A percentile compares a stretch with the other conserved stretches of the same genome.
phyloP scores from a whole-genome alignment of 306 rosid species.

The Comarum palustre region DNA sequence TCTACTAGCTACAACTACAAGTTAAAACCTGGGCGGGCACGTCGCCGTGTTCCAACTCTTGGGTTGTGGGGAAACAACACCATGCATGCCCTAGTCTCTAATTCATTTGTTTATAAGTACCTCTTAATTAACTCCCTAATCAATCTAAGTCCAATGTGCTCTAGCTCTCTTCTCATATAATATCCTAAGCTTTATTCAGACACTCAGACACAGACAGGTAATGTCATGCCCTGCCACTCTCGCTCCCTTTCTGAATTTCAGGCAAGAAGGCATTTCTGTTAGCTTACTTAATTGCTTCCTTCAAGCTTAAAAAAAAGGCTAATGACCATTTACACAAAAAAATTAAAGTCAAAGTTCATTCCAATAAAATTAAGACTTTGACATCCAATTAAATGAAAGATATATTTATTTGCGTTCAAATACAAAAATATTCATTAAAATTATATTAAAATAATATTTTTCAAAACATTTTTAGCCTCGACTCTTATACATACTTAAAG shows the following conservation, averaged over 20 bases:
- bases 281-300: background rate
- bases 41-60: slow-evolving; percentile 60
- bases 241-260: slow-evolving; percentile 39
- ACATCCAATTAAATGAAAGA: too few species aligned
- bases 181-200: background rate
- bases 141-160: slow-evolving; percentile 12
- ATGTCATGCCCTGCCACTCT: slow-evolving; percentile 74
- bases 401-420: too few species aligned
- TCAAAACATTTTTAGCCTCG: too few species aligned
- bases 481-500: too few species aligned
- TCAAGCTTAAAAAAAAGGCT: too few species aligned
- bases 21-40: slow-evolving; percentile 49
- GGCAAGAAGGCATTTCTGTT: background rate
- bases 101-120: slow-evolving; percentile 61
- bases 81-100: slow-evolving; percentile 68
- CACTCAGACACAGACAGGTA: slow-evolving; percentile 48
- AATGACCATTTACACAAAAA: too few species aligned
- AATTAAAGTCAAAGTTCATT: too few species aligned
- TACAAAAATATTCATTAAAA: too few species aligned
- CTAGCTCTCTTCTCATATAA: background rate
- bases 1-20: background rate
- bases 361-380: too few species aligned
- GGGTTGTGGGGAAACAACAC: slow-evolving; percentile 65
- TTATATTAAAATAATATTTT: too few species aligned
- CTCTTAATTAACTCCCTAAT: slow-evolving; percentile 34